Percentiles rank a stretch among this genome's conserved stretches.
phyloP scores from a whole-genome alignment of 805 yeast genomes.

The Wickerhamiella kazuoi region DNA sequence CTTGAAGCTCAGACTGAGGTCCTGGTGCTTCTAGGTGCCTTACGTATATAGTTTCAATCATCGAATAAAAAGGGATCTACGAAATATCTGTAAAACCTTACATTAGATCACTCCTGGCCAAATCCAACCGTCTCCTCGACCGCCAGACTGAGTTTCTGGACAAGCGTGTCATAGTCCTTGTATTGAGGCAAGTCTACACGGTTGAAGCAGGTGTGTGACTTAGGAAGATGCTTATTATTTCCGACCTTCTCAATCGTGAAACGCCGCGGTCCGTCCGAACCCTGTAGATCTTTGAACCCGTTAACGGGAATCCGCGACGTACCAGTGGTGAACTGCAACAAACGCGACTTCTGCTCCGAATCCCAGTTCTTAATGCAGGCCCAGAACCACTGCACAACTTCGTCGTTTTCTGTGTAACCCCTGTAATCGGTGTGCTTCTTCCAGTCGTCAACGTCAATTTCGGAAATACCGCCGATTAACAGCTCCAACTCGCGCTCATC shows the following conservation, averaged over 20 bases:
- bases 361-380: slow-evolving; percentile 86
- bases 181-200: slow-evolving; percentile 97
- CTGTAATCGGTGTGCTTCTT: slow-evolving; percentile 96
- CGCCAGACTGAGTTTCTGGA: slow-evolving; percentile 82
- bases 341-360: slow-evolving; percentile 85
- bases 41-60: too few species aligned
- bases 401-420: slow-evolving; percentile 92
- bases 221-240: slow-evolving; percentile 77
- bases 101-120: slow-evolving; percentile 62
- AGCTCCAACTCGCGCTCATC: slow-evolving; percentile 95
- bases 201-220: slow-evolving; percentile 96
- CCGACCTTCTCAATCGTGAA: slow-evolving; percentile 98
- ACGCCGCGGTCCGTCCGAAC: slow-evolving; percentile 97
- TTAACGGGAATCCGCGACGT: slow-evolving; percentile 97
- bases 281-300: slow-evolving; percentile 97
- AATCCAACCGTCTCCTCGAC: slow-evolving; percentile 98
- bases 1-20: too few species aligned
- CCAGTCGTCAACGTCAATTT: slow-evolving; percentile 97
- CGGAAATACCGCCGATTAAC: slow-evolving; percentile 95
- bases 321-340: slow-evolving; percentile 95
- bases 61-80: neutral
- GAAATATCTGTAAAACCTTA: neutral
- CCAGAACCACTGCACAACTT: slow-evolving; percentile 99
- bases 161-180: slow-evolving; percentile 62
- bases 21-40: too few species aligned